Conservation (phyloP, 768 basidiomycete species). For the Termitomyces sp. region DNA sequence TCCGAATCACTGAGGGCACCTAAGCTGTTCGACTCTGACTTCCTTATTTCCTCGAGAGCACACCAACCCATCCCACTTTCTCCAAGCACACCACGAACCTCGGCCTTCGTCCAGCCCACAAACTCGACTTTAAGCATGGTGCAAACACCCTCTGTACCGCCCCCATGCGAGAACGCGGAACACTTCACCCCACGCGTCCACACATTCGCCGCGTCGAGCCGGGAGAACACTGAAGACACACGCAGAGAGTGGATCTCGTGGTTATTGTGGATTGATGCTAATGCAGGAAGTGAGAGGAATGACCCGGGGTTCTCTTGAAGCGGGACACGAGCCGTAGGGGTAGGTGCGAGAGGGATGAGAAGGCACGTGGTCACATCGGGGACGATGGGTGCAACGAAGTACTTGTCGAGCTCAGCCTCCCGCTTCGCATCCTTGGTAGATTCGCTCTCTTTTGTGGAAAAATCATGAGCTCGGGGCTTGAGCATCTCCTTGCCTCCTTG, state of each 20-base stretch:
- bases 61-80: constrained; percentile 77
- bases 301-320: constrained; percentile 32
- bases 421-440: background rate
- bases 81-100: constrained; percentile 66
- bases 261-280: constrained; percentile 48
- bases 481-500: constrained; percentile 28
- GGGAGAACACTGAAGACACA: constrained; percentile 64
- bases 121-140: constrained; percentile 69
- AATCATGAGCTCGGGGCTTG: constrained; percentile 22
- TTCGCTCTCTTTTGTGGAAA: constrained; percentile 13
- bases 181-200: constrained; percentile 63
- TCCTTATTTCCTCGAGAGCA: constrained; percentile 51
- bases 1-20: constrained; percentile 19
- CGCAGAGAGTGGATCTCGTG: constrained; percentile 57
- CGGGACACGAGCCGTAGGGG: constrained; percentile 63
- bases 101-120: constrained; percentile 64
- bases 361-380: constrained; percentile 58
- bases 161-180: constrained; percentile 53
- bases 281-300: constrained; percentile 50
- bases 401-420: constrained; percentile 47
- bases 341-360: constrained; percentile 74
- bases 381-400: constrained; percentile 44
- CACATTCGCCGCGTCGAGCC: constrained; percentile 65
- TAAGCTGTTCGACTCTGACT: constrained; percentile 20
- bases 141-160: constrained; percentile 46